Conservation (phyloP, 495 filamentous ascomycete genomes). For the Poronia punctata region DNA sequence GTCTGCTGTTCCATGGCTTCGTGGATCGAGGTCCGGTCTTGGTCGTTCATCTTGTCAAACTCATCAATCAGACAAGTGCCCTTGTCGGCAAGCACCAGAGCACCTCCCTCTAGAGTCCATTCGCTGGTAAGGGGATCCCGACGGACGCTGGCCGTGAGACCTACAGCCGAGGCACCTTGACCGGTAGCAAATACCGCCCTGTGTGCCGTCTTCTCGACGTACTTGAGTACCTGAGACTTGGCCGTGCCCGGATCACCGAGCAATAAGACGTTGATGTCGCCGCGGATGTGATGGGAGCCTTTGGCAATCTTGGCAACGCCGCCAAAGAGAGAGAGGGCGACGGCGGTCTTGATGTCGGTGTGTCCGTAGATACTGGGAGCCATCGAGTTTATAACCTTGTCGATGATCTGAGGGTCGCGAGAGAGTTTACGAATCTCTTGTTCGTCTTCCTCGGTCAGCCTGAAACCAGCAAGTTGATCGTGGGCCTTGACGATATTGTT, state of each 20-base stretch:
- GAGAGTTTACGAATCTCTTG: constrained; percentile 81
- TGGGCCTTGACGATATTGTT: constrained; percentile 96
- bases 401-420: constrained; percentile 83
- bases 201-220: constrained; percentile 95
- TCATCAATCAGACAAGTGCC: constrained; percentile 98
- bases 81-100: constrained; percentile 88
- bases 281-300: constrained; percentile 84
- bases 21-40: constrained; percentile 95
- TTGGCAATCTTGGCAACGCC: constrained; percentile 86
- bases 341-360: constrained; percentile 93
- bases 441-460: constrained; percentile 92
- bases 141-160: constrained; percentile 94
- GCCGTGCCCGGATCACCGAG: constrained; percentile 97
- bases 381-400: constrained; percentile 91
- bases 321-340: constrained; percentile 90
- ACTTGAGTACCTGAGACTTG: constrained; percentile 97
- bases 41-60: constrained; percentile 99
- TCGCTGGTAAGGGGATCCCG: constrained; percentile 93
- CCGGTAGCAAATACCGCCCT: constrained; percentile 97
- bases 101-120: constrained; percentile 97
- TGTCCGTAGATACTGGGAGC: constrained; percentile 98
- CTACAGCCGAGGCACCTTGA: constrained; percentile 93
- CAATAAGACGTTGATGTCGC: constrained; percentile 96
- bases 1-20: constrained; percentile 99
- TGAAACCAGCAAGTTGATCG: constrained; percentile 96